Evolutionary conservation across 2,329 filamentous ascomycete genomes (phyloP), one percentile per base, ranked within the genome.

Genomic region (Xylaria sp.): DNA sequence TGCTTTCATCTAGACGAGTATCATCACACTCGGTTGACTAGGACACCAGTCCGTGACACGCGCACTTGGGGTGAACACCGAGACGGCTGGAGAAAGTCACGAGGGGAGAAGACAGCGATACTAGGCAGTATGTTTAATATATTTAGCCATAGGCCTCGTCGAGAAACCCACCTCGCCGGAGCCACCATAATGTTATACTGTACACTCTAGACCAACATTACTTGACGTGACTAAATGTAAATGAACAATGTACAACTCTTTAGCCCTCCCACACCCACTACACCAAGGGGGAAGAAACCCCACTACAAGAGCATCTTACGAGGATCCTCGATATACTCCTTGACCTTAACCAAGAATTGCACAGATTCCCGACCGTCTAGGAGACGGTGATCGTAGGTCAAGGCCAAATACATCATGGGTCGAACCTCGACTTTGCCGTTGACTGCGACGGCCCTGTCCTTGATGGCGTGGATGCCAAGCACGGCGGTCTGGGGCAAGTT

Each of bases 381-480:
- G 59, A 99, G 89, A 79, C 96, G 92, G 84, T 99, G 96, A 81
- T 99, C 96, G 80, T 99, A 99, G 15, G 96, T 99, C 69, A 99
- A 87, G 51, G 96, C 96, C 73, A 99, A 89, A 82, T 97, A 98
- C 96, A 99, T 99, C 94, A 99, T 98, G n/a, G 96, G 96, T 74
- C 96, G 89, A 75, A 97, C 93, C 82, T 98, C 94, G 67, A 98
- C 87, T 85, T 98, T 97, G 78, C 96, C 96, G 78, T 98, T 94
- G 71, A 98, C 86, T 32, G 88, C 95, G 62, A 98, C 90, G 2
- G 95, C 90, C 77, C 92, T 93, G 65, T 99, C 94, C 86, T 99
- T 99, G 83, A 98, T 98, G 56, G 95, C 94, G 81, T 99, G 95
- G 25, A 98, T 90, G 74, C 95, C 95, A 68, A 98, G 88, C 10